A percentile compares a stretch with the other conserved stretches of the same genome.
These are phyloP conservation scores for Thraustotheca clavata DNA, from an alignment of 352 stramenopile species.

Conservation along the genomic window DNA sequence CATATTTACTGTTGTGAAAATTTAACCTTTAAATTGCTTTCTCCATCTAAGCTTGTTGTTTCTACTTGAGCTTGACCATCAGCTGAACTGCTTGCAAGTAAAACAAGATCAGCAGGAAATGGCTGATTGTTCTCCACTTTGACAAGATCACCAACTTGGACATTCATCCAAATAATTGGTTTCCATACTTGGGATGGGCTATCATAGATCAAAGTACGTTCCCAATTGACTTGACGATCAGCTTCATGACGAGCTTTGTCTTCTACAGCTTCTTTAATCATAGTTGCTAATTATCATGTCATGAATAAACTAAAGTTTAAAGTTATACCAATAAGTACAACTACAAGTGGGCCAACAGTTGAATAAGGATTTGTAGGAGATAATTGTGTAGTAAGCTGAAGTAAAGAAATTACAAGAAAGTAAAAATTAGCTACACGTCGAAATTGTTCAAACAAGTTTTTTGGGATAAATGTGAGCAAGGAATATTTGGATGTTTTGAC, in stretches of 20 bases:
- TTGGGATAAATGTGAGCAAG: slow-evolving; percentile 90
- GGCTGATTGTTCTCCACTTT: slow-evolving; percentile 82
- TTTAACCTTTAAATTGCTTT: slow-evolving; percentile 76
- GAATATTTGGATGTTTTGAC: slow-evolving; percentile 93
- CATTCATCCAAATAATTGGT: slow-evolving; percentile 65
- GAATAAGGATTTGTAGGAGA: slow-evolving; percentile 85
- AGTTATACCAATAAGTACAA: slow-evolving; percentile 45
- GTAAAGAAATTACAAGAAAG: slow-evolving; percentile 92
- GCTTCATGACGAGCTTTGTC: slow-evolving; percentile 61
- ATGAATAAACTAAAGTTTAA: not conserved
- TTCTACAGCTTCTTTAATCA: slow-evolving; percentile 81
- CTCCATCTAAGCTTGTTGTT: slow-evolving; percentile 72
- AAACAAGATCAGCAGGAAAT: slow-evolving; percentile 88
- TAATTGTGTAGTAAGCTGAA: slow-evolving; percentile 88
- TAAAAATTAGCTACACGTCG: slow-evolving; percentile 94
- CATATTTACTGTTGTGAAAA: slow-evolving; percentile 24
- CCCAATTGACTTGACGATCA: slow-evolving; percentile 63
- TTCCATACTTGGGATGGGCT: slow-evolving; percentile 33
- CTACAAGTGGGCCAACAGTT: slow-evolving; percentile 64
- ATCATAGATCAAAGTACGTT: slow-evolving; percentile 31
- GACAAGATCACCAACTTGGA: slow-evolving; percentile 84
- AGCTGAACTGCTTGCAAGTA: slow-evolving; percentile 78
- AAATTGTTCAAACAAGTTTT: slow-evolving; percentile 95
- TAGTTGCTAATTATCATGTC: slow-evolving; percentile 38
- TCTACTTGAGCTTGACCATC: slow-evolving; percentile 67